These are phyloP conservation scores for Leersia perrieri DNA, from an alignment of 176 grass and related monocot genomes.

Conservation along the genomic window DNA sequence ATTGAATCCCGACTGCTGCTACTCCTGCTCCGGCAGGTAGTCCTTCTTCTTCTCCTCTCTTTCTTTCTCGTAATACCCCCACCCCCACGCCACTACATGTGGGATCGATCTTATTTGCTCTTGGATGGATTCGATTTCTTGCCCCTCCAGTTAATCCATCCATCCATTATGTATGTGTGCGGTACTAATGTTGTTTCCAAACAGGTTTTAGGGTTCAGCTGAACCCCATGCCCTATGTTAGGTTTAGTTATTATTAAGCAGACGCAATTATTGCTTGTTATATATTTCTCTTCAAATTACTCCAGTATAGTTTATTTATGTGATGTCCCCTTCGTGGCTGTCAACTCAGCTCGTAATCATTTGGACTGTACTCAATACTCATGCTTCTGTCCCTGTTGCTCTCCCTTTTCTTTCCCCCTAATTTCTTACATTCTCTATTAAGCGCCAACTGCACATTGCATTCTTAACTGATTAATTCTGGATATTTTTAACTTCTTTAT, in stretches of 20 bases:
- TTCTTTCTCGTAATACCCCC: neutral
- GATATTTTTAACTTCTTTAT: neutral
- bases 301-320: no score
- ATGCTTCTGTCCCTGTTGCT: slow-evolving; percentile 2
- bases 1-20: neutral
- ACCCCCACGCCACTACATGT: no score
- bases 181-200: neutral
- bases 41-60: no score
- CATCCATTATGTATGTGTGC: neutral
- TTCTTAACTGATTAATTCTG: neutral
- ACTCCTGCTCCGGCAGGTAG: no score
- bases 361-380: slow-evolving; percentile 1
- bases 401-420: neutral
- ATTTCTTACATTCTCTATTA: neutral
- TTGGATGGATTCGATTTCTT: no score
- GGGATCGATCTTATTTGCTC: no score
- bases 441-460: neutral
- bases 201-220: neutral
- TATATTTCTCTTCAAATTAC: neutral
- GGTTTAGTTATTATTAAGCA: neutral
- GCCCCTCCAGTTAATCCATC: neutral
- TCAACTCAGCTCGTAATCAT: slow-evolving; percentile 13
- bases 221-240: neutral
- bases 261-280: neutral
- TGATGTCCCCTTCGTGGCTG: slow-evolving; percentile 13